Base-by-base conservation (phyloP, 2,329 filamentous ascomycete species). In the Dothistroma septosporum region DNA sequence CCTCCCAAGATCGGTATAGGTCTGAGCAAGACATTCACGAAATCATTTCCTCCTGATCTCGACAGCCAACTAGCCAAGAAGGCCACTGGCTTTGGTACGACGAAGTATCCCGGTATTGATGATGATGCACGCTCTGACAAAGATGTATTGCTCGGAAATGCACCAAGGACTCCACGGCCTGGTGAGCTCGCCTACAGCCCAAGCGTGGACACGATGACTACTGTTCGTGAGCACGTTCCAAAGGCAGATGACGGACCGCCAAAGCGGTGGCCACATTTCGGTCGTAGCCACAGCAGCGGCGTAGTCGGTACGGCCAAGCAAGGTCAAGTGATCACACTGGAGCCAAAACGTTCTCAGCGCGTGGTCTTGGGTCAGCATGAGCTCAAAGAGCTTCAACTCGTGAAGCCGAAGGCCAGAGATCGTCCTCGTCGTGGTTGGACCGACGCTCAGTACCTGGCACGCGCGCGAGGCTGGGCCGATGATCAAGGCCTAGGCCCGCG, bases 181-280 rank as follows among this genome's bases (percentile, higher is more conserved):
- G 53, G 33, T 12, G 57, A 59, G 9, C 53, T 66, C 14, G 28
- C 21, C n/a, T 66, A 54, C 61, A 65, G 60, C 41, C 60, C 60
- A 16, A 65, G 55, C 31, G 41, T 57, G 19, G 59, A 57, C 24
- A 66, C 63, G 2, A 65, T 66, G 61, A 61, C 55, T 33, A 66
- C 64, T 11, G 48, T 66, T 49, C 58, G 60, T 5, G 35, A 49
- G 55, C 59, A 12, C 60, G 53, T n/a, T 47, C 53, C 47, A 46
- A 50, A 31, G 24, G 49, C 14, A 44, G 57, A 19, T 12, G 35
- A 46, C 35, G 49, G 21, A 57, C 31, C 19, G 21, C 52, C 62
- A 48, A 55, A 58, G 12, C 49, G 59, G 9, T 62, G 61, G 64
- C 55, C 57, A 53, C 58, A 58, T 22, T 60, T 56, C 44, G 60